Percentiles rank a stretch among this genome's conserved stretches.
These are phyloP conservation scores for Candida parachauliodes DNA, from an alignment of 805 yeast genomes.

Conservation along the genomic window DNA sequence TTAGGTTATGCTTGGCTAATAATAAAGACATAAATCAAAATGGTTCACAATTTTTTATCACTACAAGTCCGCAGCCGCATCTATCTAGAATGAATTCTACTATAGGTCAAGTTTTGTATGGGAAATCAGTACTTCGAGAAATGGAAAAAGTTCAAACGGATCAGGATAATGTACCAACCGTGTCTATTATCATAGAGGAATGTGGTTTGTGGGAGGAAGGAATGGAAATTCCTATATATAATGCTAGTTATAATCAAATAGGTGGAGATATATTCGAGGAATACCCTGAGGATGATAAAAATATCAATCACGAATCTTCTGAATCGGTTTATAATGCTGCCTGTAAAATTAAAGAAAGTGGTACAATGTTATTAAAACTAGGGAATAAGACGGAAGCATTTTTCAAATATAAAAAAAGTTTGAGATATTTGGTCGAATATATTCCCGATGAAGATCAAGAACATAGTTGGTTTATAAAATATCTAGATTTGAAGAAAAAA, in stretches of 20 bases:
- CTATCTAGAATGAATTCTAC: constrained; percentile 72
- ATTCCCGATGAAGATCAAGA: constrained; percentile 68
- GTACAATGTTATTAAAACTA: constrained; percentile 54
- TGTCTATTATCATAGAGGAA: constrained; percentile 32
- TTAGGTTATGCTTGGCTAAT: constrained; percentile 64
- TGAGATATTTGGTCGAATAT: constrained; percentile 67
- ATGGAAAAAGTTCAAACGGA: constrained; percentile 48
- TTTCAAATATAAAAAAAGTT: constrained; percentile 61
- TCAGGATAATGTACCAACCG: constrained; percentile 43
- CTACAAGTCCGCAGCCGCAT: constrained; percentile 69
- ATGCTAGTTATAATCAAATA: constrained; percentile 56
- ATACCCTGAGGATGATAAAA: constrained; percentile 67
- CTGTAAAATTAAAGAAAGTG: constrained; percentile 61
- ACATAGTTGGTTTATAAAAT: constrained; percentile 48
- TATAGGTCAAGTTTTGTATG: constrained; percentile 68
- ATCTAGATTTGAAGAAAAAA: constrained; percentile 50
- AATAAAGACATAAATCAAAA: constrained; percentile 46
- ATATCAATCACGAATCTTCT: constrained; percentile 56
- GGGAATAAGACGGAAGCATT: constrained; percentile 50
- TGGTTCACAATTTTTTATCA: constrained; percentile 68
- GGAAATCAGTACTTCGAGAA: constrained; percentile 66
- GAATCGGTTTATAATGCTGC: constrained; percentile 50
- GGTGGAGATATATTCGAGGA: constrained; percentile 77
- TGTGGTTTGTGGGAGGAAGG: constrained; percentile 63
- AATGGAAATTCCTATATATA: constrained; percentile 54